Conservation (phyloP, 345 rosid genomes). For the Diplotaxis tenuifolia region DNA sequence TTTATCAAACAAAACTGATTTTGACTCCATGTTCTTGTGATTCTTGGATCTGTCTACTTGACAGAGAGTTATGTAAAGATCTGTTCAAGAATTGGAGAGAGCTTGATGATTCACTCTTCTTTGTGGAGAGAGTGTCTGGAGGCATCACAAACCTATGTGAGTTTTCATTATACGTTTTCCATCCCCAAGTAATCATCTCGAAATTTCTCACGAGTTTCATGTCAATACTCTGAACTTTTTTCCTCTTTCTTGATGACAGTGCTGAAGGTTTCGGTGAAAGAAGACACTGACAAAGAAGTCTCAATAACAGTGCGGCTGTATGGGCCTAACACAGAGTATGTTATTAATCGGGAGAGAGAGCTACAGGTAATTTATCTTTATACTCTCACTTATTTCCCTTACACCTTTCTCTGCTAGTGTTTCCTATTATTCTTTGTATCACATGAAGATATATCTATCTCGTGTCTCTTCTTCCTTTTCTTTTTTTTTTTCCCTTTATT, state of each 20-base stretch:
- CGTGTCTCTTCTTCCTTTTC: too few species aligned
- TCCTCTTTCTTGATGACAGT: constrained; percentile 45
- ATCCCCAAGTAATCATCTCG: background rate
- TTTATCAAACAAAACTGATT: too few species aligned
- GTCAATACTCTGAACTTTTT: background rate
- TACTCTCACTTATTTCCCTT: too few species aligned
- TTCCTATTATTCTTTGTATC: constrained; percentile 18
- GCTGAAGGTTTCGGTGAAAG: constrained; percentile 79
- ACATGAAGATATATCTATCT: background rate
- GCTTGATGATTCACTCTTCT: constrained; percentile 61
- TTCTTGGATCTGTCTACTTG: too few species aligned
- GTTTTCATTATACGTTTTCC: constrained; percentile 21
- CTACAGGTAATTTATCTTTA: constrained; percentile 45
- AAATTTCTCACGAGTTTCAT: background rate
- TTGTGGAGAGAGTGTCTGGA: constrained; percentile 75
- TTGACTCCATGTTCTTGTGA: too few species aligned
- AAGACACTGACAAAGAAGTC: constrained; percentile 49
- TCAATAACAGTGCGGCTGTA: constrained; percentile 73
- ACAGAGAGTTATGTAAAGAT: constrained; percentile 79
- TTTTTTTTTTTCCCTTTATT: constrained; percentile 29
- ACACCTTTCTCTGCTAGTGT: constrained; percentile 15
- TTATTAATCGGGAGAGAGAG: constrained; percentile 78
- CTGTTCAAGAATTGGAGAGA: constrained; percentile 76
- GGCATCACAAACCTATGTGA: constrained; percentile 94
- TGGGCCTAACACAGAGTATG: constrained; percentile 94